A percentile compares a stretch with the other conserved stretches of the same genome.
phyloP scores from a whole-genome alignment of 495 filamentous ascomycete genomes.

The Cladorrhinum samala region DNA sequence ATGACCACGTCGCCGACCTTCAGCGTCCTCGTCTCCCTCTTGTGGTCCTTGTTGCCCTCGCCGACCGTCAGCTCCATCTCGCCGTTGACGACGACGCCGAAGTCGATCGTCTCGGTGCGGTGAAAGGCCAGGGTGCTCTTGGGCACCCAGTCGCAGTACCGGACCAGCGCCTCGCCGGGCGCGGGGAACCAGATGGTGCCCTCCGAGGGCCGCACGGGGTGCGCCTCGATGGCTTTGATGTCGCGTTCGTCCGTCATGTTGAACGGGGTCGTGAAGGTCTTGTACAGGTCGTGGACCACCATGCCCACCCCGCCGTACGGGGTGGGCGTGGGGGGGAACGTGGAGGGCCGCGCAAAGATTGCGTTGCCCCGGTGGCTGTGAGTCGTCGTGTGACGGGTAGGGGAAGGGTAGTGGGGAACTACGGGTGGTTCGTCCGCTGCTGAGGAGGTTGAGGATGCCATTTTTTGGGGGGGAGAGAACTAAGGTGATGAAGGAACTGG shows the following conservation, averaged over 20 bases:
- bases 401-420: conserved; percentile 8
- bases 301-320: conserved; percentile 31
- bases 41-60: conserved; percentile 35
- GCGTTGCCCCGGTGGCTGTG: conserved; percentile 39
- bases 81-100: conserved; percentile 62
- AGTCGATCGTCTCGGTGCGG: conserved; percentile 59
- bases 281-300: conserved; percentile 35
- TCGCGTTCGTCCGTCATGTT: conserved; percentile 32
- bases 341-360: conserved; percentile 28
- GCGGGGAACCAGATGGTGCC: conserved; percentile 30
- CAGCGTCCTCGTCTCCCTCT: conserved; percentile 41
- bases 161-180: conserved; percentile 37
- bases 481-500: neutral
- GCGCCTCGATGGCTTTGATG: conserved; percentile 31
- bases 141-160: conserved; percentile 49
- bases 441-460: neutral
- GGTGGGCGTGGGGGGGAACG: conserved; percentile 29
- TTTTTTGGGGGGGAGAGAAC: neutral
- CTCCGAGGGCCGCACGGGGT: conserved; percentile 16
- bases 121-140: conserved; percentile 44
- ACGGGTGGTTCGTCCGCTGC: neutral
- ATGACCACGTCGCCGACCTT: conserved; percentile 48
- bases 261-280: conserved; percentile 28
- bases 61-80: conserved; percentile 47
- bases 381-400: conserved; percentile 40